Base-by-base conservation (phyloP, 495 filamentous ascomycete species). In the Sphaerosporella brunnea region DNA sequence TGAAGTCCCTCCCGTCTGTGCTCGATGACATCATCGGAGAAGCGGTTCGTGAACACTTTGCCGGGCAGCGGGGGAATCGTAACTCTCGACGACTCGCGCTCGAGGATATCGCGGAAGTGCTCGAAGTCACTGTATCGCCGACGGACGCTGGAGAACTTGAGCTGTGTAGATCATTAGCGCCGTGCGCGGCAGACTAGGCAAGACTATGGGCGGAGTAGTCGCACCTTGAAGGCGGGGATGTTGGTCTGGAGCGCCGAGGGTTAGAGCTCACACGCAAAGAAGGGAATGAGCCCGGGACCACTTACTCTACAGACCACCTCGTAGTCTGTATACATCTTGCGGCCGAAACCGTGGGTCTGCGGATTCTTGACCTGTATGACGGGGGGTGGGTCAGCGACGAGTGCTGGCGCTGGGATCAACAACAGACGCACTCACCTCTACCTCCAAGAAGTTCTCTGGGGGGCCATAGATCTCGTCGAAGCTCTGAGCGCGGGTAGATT, bases 401-500 rank as follows among this genome's bases (percentile, higher is more conserved):
- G 37, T 19, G 10, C n/a, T n/a, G n/a, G n/a, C n/a, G n/a, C n/a
- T n/a, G n/a, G n/a, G n/a, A n/a, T n/a, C n/a, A n/a, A n/a, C n/a
- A n/a, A n/a, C n/a, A n/a, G n/a, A 21, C 15, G 48, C 35, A 44
- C 70, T 51, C 55, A 95, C 90, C 67, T 97, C 92, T 37, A 97
- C 92, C 68, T 97, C 90, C 30, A 97, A 73, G 62, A 95, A 94
- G 66, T 97, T 97, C 73, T 97, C 90, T 13, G 92, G 90, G 11
- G 87, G 87, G 3, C 87, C 90, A 64, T 97, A 97, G 63, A 96
- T 93, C 73, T 97, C 90, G 67, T 97, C 90, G 60, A 93, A 97
- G 56, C 79, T 85, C 70, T 97, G 90, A 62, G 80, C 75, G 52
- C 88, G 82, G 42, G 58, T 58, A 8, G 58, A 57, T 30, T 61